Base-by-base conservation (phyloP, 2,329 filamentous ascomycete genomes). In the Trichoderma afroharzianum region DNA sequence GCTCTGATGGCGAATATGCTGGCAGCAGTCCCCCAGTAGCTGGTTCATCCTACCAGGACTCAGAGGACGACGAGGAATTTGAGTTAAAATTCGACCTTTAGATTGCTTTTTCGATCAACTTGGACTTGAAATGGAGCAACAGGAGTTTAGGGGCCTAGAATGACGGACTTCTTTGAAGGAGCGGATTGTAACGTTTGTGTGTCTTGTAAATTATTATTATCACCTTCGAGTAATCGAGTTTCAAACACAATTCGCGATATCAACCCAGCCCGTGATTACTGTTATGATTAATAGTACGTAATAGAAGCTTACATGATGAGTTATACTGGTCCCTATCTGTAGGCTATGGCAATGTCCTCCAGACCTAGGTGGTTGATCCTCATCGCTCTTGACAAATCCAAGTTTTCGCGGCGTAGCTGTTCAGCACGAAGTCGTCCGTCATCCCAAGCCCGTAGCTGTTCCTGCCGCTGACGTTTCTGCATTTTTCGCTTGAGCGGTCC, bases 21-120 rank as follows among this genome's bases (percentile, higher is more conserved):
- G 81, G 83, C 6, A 81, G 81, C 28, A 76, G 81, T 58, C 76
- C 82, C 75, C 73, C 78, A 63, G 76, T 76, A 77, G 71, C 78
- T 24, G 74, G 66, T 30, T 69, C 64, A 1, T 77, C 77, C 14
- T 74, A 76, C 50, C 69, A 73, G 5, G 55, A 74, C 24, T 77
- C 74, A 0, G 79, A 87, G 4, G 86, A 88, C 21, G 87, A 88
- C 21, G 84, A 84, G 7, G 85, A 87, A 33, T 90, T 90, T 75
- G 84, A 90, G 77, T 79, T 91, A 73, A 85, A 14, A 14, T 5
- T 72, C 14, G 70, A 72, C 55, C 21, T 71, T 47, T 68, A 64
- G 62, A 24, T 21, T 36, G 28, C 21, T 11, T 21, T 53, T 32
- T 53, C n/a, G 7, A 26, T 50, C 11, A 11, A 28, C 8, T 14